Evolutionary conservation across 2,329 filamentous ascomycete species (phyloP), one percentile per base, ranked within the genome.

Genomic region (Fusarium acutatum): DNA sequence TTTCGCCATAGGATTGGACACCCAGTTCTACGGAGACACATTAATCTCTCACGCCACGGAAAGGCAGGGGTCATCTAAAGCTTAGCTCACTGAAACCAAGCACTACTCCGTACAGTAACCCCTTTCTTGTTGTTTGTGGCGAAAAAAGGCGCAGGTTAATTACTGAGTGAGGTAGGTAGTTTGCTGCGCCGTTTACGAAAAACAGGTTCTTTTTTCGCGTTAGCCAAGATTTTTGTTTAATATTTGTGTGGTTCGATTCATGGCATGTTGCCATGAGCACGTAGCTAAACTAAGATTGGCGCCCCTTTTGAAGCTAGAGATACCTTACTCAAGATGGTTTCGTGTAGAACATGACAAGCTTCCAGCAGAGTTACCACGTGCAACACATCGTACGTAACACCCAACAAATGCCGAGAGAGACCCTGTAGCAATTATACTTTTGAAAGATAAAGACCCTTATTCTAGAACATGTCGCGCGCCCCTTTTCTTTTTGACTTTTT

Each of bases 31-130:
- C 26, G 28, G 30, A 43, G 24, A 22, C 26, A 47, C 44, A 47
- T 47, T 59, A 69, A 69, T 47, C 38, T 63, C 64, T 50, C 47
- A n/a, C 28, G 30, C 10, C 46, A 40, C 18, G 37, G n/a, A 53
- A 49, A 30, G 41, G 41, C 60, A 49, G 41, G 65, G 38, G 30
- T 64, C 44, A 18, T 37, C 34, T 20, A 62, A 62, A 69, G 64
- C 66, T 69, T 69, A 69, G 66, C 64, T 64, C 61, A 14, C 41
- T 20, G 20, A 34, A 43, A n/a, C 53, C 28, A 34, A 57, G 53
- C n/a, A n/a, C n/a, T n/a, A n/a, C n/a, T n/a, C n/a, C n/a, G n/a
- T 18, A 28, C 28, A 7, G 47, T 18, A 32, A 6, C 37, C 53
- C 53, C 53, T 46, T 57, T 46, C 28, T 17, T 22, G 13, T 20